phyloP scores from a whole-genome alignment of 805 yeast species.

The Starmerella khaoyaiensis region DNA sequence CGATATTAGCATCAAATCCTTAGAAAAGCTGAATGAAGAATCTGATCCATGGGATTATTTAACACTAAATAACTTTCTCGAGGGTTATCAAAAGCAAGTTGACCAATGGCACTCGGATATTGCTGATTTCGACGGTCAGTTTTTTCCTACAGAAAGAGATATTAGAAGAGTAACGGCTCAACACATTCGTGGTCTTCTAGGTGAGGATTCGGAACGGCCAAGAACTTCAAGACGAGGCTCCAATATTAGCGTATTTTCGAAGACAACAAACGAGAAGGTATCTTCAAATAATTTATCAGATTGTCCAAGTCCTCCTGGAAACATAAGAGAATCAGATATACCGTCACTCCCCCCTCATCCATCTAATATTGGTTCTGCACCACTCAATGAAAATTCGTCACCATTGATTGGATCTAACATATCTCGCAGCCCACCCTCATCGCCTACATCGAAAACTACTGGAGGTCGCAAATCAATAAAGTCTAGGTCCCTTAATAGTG shows the following conservation, averaged over 20 bases:
- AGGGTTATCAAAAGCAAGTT: conserved; percentile 66
- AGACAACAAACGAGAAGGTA: not conserved
- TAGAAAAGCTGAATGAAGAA: conserved; percentile 40
- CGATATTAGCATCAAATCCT: conserved; percentile 32
- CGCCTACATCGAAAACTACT: not conserved
- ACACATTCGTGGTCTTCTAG: conserved; percentile 63
- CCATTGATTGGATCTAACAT: no score
- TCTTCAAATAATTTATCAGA: no score
- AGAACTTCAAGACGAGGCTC: conserved; percentile 5
- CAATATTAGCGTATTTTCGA: no score
- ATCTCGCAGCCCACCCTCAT: no score
- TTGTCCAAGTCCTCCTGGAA: no score
- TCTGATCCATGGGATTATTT: conserved; percentile 55
- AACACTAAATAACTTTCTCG: conserved; percentile 52
- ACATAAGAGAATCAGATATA: no score
- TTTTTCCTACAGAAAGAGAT: conserved; percentile 84
- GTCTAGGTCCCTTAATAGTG: not conserved
- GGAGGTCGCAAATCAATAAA: not conserved
- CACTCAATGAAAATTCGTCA: no score
- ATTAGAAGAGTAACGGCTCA: conserved; percentile 79
- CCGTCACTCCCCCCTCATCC: no score
- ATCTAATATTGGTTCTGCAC: no score
- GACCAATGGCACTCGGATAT: conserved; percentile 82
- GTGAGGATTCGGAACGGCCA: conserved; percentile 6
- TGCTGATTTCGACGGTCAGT: conserved; percentile 60